Base-by-base conservation (phyloP, 208 protist genomes). In the Acanthamoeba triangularis region DNA sequence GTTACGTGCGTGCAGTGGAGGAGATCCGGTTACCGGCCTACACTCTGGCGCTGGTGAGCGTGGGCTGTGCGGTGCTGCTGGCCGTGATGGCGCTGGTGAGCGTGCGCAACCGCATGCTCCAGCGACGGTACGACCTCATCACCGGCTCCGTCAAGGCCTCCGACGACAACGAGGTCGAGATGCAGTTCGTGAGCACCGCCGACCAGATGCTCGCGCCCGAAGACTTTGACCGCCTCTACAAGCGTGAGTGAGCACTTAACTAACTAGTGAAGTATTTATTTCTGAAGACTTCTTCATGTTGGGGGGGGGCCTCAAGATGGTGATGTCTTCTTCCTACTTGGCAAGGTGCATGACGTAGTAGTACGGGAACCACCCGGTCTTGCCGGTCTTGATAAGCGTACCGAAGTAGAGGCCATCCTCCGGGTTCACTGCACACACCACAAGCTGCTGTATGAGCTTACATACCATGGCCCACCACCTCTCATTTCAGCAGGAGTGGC, bases 51-150 rank as follows among this genome's bases (percentile, higher is more conserved):
- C 30, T 92, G 52, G 28, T 44, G 28, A 6, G 16, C 33, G 59
- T 92, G 54, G 85, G 85, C 59, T 33, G 18, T 10, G 56, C 63
- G 13, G 59, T 72, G 49, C 23, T 72, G 54, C 41, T 92, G 85
- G 30, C 35, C n/a, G 56, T 92, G 59, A 76, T 92, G 54, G 85
- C 41, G 56, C 37, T 92, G 23, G 85, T 92, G 85, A 35, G 63
- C 56, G 47, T 92, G 56, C 85, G 85, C 37, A 92, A 65, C 63
- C 85, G 63, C 41, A 72, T 92, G 59, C 54, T 76, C 56, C 85
- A 92, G 85, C 85, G 85, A 13, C 76, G 76, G 59, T 92, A 74
- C 63, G 85, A 92, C 11, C 52, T 92, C 56, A 52, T 92, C 56
- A 20, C 54, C 23, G 85, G 59, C 41, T 92, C 85, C 4, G 54